Base-by-base conservation (phyloP, 2,329 filamentous ascomycete genomes). In the Ascochyta koolunga region DNA sequence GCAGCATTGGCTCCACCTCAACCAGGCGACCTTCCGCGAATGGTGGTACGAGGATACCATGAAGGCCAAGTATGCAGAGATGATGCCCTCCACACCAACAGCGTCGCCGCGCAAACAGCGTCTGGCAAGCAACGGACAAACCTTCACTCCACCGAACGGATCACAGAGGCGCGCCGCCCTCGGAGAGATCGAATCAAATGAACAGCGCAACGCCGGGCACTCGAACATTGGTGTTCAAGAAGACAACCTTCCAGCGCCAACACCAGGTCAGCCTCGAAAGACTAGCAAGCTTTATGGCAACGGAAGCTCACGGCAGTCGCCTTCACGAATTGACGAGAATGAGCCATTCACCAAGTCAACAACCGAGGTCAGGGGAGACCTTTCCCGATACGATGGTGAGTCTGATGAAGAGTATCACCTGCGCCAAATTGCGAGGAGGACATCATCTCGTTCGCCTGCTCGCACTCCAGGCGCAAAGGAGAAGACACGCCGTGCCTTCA, bases 1-100 rank as follows among this genome's bases (percentile, higher is more conserved):
- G 73, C 95, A 99, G 78, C 95, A 99, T 78, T 99, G 95, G 95
- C 84, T 99, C 49, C 95, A 99, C 73, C 84, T 99, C 59, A 97
- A 99, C 79, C 95, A 99, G 77, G 90, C 90, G 31, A 88, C 90
- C 31, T 99, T 99, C 86, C 86, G 95, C n/a, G 92, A 98, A 77
- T 99, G 95, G 95, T 98, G 93, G 91, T 83, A 86, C 61, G 87
- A 90, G 69, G 88, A 90, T 70, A 82, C 81, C 37, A 84, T 95
- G 68, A 91, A 92, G 78, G 90, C 93, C 78, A 90, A 92, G 70
- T 79, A 93, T 53, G 89, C 92, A 75, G 86, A 78, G 25, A 74
- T 83, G 64, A 72, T 78, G 56, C 80, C 83, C 21, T 78, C 81
- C 6, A 86, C 85, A 1, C 82, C 83, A 13, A 86, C 84, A 50